Percentiles rank a stretch among this genome's conserved stretches.
These are phyloP conservation scores for Phytophthora citrophthora DNA, from an alignment of 352 stramenopile species.

Conservation along the genomic window DNA sequence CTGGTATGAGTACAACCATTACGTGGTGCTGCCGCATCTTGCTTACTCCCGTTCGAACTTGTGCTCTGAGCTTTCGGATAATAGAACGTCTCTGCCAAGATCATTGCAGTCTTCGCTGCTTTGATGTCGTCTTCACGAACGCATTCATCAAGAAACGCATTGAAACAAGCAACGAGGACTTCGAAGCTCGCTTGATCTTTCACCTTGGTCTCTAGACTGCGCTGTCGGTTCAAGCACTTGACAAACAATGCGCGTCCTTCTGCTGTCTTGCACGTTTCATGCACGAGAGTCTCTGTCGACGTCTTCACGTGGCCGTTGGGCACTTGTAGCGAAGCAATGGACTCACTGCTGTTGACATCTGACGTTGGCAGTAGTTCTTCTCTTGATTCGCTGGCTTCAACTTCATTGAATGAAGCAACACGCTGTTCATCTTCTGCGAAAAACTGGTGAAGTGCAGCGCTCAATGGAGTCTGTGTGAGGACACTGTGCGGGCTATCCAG, in stretches of 20 bases:
- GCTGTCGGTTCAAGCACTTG: slow-evolving; percentile 82
- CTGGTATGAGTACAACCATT: slow-evolving; percentile 15
- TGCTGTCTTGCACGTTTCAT: slow-evolving; percentile 38
- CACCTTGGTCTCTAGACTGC: slow-evolving; percentile 80
- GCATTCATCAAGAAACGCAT: slow-evolving; percentile 78
- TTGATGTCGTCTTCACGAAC: slow-evolving; percentile 83
- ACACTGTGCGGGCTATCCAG: slow-evolving; percentile 49
- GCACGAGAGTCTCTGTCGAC: slow-evolving; percentile 26
- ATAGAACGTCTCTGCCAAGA: slow-evolving; percentile 88
- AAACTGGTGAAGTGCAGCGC: slow-evolving; percentile 51
- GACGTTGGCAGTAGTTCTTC: slow-evolving; percentile 7
- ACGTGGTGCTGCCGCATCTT: background rate
- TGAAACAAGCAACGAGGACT: slow-evolving; percentile 67
- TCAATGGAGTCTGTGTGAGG: slow-evolving; percentile 67
- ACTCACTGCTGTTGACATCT: slow-evolving; percentile 3
- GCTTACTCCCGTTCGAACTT: slow-evolving; percentile 1
- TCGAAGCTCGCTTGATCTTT: slow-evolving; percentile 67
- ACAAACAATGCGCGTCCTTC: slow-evolving; percentile 78
- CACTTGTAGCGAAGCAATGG: slow-evolving; percentile 9
- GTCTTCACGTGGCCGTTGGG: slow-evolving; percentile 16
- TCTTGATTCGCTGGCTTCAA: slow-evolving; percentile 4
- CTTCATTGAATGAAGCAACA: slow-evolving; percentile 11
- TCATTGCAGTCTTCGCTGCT: slow-evolving; percentile 88
- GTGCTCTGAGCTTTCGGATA: slow-evolving; percentile 22
- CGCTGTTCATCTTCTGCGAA: slow-evolving; percentile 48